Conservation (phyloP, 192 early-diverging fungal genomes). For the Pecoramyces ruminantium region DNA sequence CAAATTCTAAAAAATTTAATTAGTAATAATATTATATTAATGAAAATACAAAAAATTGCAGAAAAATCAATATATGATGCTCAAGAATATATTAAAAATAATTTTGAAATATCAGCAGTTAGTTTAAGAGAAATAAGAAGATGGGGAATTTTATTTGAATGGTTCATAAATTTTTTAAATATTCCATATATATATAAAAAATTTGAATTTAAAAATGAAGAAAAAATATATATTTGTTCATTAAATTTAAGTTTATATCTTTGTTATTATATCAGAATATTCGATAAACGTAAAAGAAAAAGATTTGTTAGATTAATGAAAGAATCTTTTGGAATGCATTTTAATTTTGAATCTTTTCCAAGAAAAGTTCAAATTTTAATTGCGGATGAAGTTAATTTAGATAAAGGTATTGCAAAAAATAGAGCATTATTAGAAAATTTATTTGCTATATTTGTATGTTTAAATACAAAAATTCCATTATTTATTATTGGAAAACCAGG, state of each 20-base stretch:
- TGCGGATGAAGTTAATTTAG: neutral
- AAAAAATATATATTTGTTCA: neutral
- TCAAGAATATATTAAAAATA: neutral
- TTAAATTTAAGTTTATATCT: neutral
- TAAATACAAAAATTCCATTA: neutral
- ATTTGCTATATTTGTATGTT: neutral
- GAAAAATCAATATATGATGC: neutral
- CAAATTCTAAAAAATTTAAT: neutral
- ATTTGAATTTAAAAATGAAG: neutral
- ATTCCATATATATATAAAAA: neutral
- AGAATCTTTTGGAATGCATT: neutral
- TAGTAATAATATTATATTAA: neutral
- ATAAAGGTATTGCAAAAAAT: neutral
- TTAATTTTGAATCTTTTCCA: neutral
- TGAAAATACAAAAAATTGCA: neutral
- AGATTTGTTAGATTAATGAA: neutral
- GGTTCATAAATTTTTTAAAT: neutral
- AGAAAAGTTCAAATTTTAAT: neutral
- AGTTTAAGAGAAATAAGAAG: neutral
- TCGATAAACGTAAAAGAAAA: neutral
- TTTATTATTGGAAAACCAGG: neutral
- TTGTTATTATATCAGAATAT: neutral
- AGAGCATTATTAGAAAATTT: neutral
- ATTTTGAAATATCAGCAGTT: neutral
- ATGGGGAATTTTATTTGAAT: neutral